Percentiles rank a stretch among this genome's conserved stretches.
Evolutionary conservation across 805 yeast species (phyloP).

Genomic region (Metschnikowia hibisci): DNA sequence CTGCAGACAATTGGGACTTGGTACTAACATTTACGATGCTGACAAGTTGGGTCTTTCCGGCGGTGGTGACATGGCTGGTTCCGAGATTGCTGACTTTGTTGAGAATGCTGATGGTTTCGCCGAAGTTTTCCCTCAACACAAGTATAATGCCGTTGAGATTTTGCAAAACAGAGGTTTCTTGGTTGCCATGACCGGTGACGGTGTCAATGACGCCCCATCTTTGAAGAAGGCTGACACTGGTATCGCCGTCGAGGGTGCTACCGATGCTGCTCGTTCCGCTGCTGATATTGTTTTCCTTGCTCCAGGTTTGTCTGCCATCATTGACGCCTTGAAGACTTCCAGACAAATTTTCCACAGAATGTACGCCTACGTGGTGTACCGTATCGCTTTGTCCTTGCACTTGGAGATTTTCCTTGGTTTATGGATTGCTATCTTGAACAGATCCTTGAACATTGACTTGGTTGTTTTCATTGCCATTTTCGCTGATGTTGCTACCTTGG

Average conservation of each 20-base stretch:
- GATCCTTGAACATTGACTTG: constrained; percentile 81
- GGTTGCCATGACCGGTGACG: constrained; percentile 99
- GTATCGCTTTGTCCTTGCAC: constrained; percentile 93
- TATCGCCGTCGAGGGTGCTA: constrained; percentile 98
- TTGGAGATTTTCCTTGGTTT: constrained; percentile 92
- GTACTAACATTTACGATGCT: constrained; percentile 94
- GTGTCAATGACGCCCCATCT: constrained; percentile 98
- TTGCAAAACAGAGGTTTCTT: constrained; percentile 93
- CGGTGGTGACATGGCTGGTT: constrained; percentile 93
- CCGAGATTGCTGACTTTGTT: constrained; percentile 95
- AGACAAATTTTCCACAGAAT: constrained; percentile 97
- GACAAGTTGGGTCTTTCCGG: constrained; percentile 94
- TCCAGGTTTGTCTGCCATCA: constrained; percentile 92
- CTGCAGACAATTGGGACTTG: constrained; percentile 95
- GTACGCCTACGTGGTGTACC: constrained; percentile 97
- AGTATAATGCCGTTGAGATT: constrained; percentile 92
- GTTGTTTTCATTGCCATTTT: constrained; percentile 95
- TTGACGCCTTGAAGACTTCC: constrained; percentile 88
- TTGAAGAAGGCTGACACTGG: constrained; percentile 85
- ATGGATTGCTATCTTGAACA: constrained; percentile 93
- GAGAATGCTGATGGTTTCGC: constrained; percentile 97
- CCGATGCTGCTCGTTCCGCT: constrained; percentile 96
- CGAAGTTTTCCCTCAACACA: constrained; percentile 98
- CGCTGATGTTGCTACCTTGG: constrained; percentile 95
- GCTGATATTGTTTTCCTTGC: constrained; percentile 92